Evolutionary conservation across 352 stramenopile genomes (phyloP).

Genomic region (Plasmopara halstedii): DNA sequence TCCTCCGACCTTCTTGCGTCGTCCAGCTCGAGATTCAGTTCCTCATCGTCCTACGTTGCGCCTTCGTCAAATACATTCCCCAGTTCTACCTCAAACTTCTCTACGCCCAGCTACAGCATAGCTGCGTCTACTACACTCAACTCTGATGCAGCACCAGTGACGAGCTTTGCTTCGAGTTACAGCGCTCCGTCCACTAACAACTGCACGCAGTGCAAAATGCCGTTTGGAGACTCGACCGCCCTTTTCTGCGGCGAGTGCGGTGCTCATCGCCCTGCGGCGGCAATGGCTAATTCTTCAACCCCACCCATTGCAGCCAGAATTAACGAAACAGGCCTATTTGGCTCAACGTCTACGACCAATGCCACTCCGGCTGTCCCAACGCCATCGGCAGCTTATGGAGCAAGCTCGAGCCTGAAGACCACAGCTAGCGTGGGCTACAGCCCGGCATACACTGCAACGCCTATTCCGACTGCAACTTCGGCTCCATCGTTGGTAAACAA

Average conservation of each 20-base stretch:
- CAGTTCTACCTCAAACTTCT: constrained; percentile 6
- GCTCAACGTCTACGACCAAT: constrained; percentile 26
- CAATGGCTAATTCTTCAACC: constrained; percentile 3
- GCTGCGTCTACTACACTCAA: neutral
- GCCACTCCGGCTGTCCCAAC: constrained; percentile 2
- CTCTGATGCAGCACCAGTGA: constrained; percentile 7
- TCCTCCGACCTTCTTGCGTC: constrained; percentile 1
- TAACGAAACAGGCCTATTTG: constrained; percentile 60
- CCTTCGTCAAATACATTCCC: constrained; percentile 4
- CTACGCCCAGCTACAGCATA: constrained; percentile 8
- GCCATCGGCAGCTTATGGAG: constrained; percentile 6
- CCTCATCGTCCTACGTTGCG: constrained; percentile 3
- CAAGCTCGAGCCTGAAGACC: constrained; percentile 16
- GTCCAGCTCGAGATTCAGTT: constrained; percentile 10
- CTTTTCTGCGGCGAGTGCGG: constrained; percentile 74
- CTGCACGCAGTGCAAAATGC: constrained; percentile 43
- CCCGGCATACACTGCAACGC: constrained; percentile 12
- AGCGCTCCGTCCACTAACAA: constrained; percentile 5
- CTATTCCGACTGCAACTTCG: constrained; percentile 5
- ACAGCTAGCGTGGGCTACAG: constrained; percentile 25
- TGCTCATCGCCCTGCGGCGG: constrained; percentile 27
- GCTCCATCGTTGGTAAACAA: constrained; percentile 13
- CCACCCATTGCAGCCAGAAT: constrained; percentile 4
- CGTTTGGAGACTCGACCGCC: constrained; percentile 46
- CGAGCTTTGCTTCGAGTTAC: constrained; percentile 12